Base-by-base conservation (phyloP, 2,329 filamentous ascomycete species). In the Chrysoporthe austroafricana region DNA sequence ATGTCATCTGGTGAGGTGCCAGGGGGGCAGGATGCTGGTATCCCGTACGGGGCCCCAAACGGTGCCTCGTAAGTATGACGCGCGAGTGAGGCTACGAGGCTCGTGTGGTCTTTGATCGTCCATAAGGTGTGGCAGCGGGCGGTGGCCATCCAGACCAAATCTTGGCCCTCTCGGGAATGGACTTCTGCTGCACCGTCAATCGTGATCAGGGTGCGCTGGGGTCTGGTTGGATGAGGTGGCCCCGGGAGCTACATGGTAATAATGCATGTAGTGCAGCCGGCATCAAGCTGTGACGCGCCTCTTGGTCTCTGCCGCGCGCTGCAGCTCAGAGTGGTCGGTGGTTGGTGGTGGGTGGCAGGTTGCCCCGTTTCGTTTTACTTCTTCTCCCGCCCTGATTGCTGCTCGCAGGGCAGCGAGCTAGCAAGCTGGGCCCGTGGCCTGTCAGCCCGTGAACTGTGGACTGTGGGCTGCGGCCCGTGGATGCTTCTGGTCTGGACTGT, bases 401-500 rank as follows among this genome's bases (percentile, higher is more conserved):
- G 48, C 48, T 50, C 26, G 26, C 26, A 26, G 26, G 26, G 48
- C 48, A 50, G n/a, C 3, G 48, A 52, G 48, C 21, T 14, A 26
- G 26, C 48, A 21, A 52, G 48, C 48, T 14, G 48, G 26, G 26
- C 26, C 26, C 26, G 48, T 52, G 9, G 48, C 14, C 48, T 52
- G 48, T 14, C 48, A 52, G 48, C 48, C 48, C 21, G 21, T 26
- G 26, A 26, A 26, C 26, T 52, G 21, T 52, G 48, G 48, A 52
- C 36, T 42, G 26, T 26, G 26, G 26, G 26, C 26, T 26, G 26
- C 21, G 14, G 46, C 14, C 26, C 50, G 50, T 54, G n/a, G n/a
- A 39, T 60, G 57, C 57, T 60, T 42, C 57, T 21, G 39, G 57
- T 60, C 57, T 60, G 39, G 57, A 60, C 57, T 44, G 57, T 16